Evolutionary conservation across 768 basidiomycete species (phyloP).

Genomic region (Lentinula detonsa): DNA sequence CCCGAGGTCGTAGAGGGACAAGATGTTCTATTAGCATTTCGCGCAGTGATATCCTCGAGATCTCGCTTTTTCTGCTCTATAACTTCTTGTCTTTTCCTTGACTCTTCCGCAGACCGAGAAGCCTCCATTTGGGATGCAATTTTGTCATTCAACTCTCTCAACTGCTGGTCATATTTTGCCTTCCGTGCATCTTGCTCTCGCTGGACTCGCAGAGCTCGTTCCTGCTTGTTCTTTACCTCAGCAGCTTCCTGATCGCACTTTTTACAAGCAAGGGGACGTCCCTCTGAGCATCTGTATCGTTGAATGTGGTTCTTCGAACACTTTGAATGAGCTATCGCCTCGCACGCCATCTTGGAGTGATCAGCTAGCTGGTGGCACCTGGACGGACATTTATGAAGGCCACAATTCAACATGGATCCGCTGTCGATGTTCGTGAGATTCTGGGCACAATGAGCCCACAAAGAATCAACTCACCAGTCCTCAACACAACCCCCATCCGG

Average conservation of each 20-base stretch:
- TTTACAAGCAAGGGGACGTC: slow-evolving; percentile 28
- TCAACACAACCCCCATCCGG: slow-evolving; percentile 62
- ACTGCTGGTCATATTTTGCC: slow-evolving; percentile 29
- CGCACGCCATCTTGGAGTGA: slow-evolving; percentile 51
- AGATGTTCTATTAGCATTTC: not conserved
- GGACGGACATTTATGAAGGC: slow-evolving; percentile 47
- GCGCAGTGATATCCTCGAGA: slow-evolving; percentile 24
- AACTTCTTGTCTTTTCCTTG: slow-evolving; percentile 26
- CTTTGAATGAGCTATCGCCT: slow-evolving; percentile 22
- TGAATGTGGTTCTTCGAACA: slow-evolving; percentile 42
- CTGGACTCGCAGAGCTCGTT: slow-evolving; percentile 34
- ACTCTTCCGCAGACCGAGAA: slow-evolving; percentile 27
- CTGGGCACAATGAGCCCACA: not conserved
- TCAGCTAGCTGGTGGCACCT: slow-evolving; percentile 56
- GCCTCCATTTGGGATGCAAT: slow-evolving; percentile 28
- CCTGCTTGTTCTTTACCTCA: slow-evolving; percentile 32
- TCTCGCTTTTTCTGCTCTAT: slow-evolving; percentile 40
- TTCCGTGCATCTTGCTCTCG: slow-evolving; percentile 39
- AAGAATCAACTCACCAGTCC: slow-evolving; percentile 41
- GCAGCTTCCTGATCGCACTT: slow-evolving; percentile 42
- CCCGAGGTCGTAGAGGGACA: not conserved
- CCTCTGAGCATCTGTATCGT: slow-evolving; percentile 37
- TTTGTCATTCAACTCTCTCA: slow-evolving; percentile 38
- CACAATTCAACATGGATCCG: slow-evolving; percentile 41
- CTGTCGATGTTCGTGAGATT: slow-evolving; percentile 24